These are phyloP conservation scores for Colletotrichum sp. DNA, from an alignment of 2,329 filamentous ascomycete species.

Conservation along the genomic window DNA sequence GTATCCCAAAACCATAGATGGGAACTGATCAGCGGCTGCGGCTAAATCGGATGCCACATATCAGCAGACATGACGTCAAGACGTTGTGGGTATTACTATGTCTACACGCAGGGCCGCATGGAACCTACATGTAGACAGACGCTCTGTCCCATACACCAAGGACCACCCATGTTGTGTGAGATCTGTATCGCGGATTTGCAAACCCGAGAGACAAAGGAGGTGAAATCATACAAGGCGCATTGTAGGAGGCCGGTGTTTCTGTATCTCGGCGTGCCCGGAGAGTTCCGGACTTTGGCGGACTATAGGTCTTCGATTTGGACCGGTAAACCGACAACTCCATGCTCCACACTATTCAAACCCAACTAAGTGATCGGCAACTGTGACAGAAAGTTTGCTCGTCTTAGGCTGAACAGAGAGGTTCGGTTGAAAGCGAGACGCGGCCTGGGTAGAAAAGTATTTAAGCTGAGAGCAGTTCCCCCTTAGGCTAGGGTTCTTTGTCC, in stretches of 20 bases:
- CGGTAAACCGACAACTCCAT: not conserved
- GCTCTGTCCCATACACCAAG: not conserved
- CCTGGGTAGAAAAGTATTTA: not conserved
- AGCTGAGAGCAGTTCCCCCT: not conserved
- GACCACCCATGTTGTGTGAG: not conserved
- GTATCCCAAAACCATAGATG: not conserved
- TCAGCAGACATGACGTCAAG: not conserved
- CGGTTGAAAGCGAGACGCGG: not conserved
- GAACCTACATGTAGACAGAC: not conserved
- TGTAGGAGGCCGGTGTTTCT: not conserved
- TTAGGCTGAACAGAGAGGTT: not conserved
- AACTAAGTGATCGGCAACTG: not conserved
- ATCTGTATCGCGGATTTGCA: not conserved
- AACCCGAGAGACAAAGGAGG: not conserved
- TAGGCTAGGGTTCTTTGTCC: fast-evolving
- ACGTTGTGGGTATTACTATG: not conserved
- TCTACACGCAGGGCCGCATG: not conserved
- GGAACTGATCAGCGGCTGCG: not conserved
- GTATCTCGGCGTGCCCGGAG: not conserved
- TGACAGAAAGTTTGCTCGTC: not conserved
- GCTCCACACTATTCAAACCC: not conserved
- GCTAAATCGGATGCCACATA: not conserved
- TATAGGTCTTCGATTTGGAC: not conserved
- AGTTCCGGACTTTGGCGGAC: not conserved
- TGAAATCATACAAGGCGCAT: not conserved